These are phyloP conservation scores for Ceratobasidium sp. DNA, from an alignment of 1,284 basidiomycete species.

Conservation along the genomic window DNA sequence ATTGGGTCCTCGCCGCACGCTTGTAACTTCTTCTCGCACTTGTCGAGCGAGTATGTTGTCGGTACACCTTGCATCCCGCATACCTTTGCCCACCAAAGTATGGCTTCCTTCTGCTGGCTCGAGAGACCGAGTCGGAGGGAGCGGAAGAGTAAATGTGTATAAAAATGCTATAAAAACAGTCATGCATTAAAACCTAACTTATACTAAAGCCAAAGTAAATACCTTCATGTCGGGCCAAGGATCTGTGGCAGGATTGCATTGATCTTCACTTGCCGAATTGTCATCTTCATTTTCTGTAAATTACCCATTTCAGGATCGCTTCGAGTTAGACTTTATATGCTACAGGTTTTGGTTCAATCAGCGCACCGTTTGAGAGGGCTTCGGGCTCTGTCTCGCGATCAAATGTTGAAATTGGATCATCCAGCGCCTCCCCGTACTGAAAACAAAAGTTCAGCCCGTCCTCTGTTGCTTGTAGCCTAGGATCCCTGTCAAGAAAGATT, in stretches of 20 bases:
- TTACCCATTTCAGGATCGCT: too few species aligned
- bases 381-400: not conserved
- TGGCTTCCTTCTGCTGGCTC: not conserved
- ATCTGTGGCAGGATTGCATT: not conserved
- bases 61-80: conserved; percentile 9
- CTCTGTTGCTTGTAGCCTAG: not conserved
- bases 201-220: not conserved
- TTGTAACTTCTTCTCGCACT: conserved; percentile 1
- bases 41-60: not conserved
- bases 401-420: not conserved
- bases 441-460: not conserved
- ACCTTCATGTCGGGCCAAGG: conserved; percentile 1
- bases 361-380: not conserved
- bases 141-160: conserved; percentile 6
- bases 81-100: not conserved
- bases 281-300: not conserved
- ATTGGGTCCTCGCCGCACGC: not conserved
- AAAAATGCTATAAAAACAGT: conserved; percentile 6
- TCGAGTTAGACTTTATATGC: not conserved
- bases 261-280: not conserved
- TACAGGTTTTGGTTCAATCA: not conserved
- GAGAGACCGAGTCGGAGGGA: conserved; percentile 12
- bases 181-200: not conserved
- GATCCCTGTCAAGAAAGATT: not conserved
- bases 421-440: not conserved